These are phyloP conservation scores for Ceriops zippeliana DNA, from an alignment of 345 rosid genomes.

Conservation along the genomic window DNA sequence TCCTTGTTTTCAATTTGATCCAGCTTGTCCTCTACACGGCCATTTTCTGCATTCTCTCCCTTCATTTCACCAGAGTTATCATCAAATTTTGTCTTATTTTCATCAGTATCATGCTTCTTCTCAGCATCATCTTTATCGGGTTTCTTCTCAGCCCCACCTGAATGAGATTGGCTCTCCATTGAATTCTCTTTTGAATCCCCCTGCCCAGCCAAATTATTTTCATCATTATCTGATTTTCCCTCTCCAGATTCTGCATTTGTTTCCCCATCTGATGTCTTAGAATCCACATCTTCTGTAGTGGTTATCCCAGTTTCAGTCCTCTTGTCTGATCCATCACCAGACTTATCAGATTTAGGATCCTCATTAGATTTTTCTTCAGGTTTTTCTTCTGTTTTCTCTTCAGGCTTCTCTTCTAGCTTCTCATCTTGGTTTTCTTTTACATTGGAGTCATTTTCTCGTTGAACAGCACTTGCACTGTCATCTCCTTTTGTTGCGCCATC, in stretches of 20 bases:
- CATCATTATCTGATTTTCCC: conserved; percentile 35
- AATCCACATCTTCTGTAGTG: conserved; percentile 24
- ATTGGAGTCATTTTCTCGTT: conserved; percentile 29
- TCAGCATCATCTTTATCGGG: conserved; percentile 38
- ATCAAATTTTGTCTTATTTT: conserved; percentile 31
- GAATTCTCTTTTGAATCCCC: conserved; percentile 44
- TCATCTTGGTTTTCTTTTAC: conserved; percentile 35
- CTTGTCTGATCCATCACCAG: conserved; percentile 28
- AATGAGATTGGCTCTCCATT: conserved; percentile 24
- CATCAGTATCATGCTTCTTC: conserved; percentile 37
- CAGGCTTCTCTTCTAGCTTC: background rate
- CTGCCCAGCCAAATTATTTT: conserved; percentile 35
- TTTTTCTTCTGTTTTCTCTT: background rate
- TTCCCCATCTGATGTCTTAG: conserved; percentile 32
- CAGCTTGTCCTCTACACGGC: conserved; percentile 45
- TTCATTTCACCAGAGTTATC: conserved; percentile 30
- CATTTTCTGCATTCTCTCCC: conserved; percentile 35
- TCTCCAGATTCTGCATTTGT: conserved; percentile 27
- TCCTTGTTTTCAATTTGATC: conserved; percentile 39
- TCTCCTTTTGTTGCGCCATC: conserved; percentile 64
- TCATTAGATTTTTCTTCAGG: background rate
- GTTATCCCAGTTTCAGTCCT: conserved; percentile 32
- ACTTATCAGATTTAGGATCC: conserved; percentile 22
- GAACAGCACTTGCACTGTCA: conserved; percentile 20
- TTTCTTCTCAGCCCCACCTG: conserved; percentile 39